A percentile compares a stretch with the other conserved stretches of the same genome.
These are phyloP conservation scores for Nissolia schottii DNA, from an alignment of 306 rosid genomes.

Conservation along the genomic window DNA sequence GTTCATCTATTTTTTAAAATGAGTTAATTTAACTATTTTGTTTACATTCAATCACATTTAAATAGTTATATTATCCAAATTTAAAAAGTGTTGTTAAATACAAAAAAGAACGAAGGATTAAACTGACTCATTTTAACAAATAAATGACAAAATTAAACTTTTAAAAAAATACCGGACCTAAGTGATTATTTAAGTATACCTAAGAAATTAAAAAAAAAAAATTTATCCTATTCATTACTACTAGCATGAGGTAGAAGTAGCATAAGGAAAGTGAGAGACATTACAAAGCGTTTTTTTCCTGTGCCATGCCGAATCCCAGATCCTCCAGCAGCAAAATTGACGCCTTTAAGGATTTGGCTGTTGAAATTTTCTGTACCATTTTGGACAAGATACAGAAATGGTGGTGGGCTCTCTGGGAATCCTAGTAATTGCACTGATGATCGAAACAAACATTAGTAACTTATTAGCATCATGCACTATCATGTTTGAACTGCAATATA, in stretches of 20 bases:
- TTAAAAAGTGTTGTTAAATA: too few species aligned
- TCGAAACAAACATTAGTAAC: neutral
- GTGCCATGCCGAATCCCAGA: constrained; percentile 10
- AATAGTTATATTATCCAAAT: too few species aligned
- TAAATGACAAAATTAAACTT: too few species aligned
- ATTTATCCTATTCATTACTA: too few species aligned
- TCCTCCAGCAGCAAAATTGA: constrained; percentile 41
- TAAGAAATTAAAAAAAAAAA: too few species aligned
- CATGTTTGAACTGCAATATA: neutral
- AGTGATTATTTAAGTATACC: too few species aligned
- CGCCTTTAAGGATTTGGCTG: constrained; percentile 20
- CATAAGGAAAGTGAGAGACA: neutral
- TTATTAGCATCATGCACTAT: neutral
- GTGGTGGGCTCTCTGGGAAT: constrained; percentile 22
- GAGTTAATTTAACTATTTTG: too few species aligned
- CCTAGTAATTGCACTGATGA: constrained; percentile 20
- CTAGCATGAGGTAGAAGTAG: neutral
- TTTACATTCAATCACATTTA: too few species aligned
- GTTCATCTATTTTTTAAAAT: too few species aligned
- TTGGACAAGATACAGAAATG: constrained; percentile 6
- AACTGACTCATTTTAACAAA: too few species aligned
- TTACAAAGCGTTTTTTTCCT: constrained; percentile 11
- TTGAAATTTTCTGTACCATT: neutral
- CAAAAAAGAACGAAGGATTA: too few species aligned
- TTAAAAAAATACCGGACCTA: too few species aligned